Evolutionary conservation across 1,284 basidiomycete species (phyloP).

Genomic region (Leccinum subatratum): DNA sequence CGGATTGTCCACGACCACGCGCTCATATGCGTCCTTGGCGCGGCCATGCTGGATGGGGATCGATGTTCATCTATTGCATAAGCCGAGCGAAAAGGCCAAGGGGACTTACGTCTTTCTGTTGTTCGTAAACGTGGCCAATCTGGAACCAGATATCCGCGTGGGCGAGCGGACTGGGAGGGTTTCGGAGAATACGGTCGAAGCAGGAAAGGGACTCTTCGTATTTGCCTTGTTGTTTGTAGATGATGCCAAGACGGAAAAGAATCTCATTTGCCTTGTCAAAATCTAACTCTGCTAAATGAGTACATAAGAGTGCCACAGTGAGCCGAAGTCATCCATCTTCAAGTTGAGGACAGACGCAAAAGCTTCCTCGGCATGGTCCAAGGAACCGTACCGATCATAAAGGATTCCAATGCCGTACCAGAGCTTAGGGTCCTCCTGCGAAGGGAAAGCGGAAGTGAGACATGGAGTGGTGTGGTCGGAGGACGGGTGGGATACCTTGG

Average conservation of each 20-base stretch:
- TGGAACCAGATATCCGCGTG: constrained; percentile 99
- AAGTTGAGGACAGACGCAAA: constrained; percentile 83
- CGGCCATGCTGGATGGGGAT: constrained; percentile 62
- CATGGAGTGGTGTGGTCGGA: constrained; percentile 9
- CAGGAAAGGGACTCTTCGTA: constrained; percentile 81
- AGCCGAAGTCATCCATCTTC: constrained; percentile 74
- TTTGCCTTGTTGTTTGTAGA: constrained; percentile 98
- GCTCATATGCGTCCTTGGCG: constrained; percentile 95
- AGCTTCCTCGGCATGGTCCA: constrained; percentile 98
- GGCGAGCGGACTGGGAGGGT: constrained; percentile 91
- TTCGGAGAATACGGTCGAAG: constrained; percentile 94
- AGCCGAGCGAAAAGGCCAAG: neutral
- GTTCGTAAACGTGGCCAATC: constrained; percentile 97
- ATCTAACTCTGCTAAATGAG: constrained; percentile 56
- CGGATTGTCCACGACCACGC: constrained; percentile 91
- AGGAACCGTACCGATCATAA: constrained; percentile 95
- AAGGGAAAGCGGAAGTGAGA: constrained; percentile 20
- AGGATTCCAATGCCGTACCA: constrained; percentile 99
- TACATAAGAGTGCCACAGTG: constrained; percentile 23
- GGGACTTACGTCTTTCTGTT: constrained; percentile 81
- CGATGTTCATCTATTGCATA: constrained; percentile 4
- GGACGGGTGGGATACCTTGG: constrained; percentile 56
- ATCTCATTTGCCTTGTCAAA: constrained; percentile 99
- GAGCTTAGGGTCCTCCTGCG: constrained; percentile 88
- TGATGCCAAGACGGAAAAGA: constrained; percentile 95